A percentile compares a stretch with the other conserved stretches of the same genome.
phyloP scores from a whole-genome alignment of 768 basidiomycete genomes.

The Coprinopsis strossmayeri region DNA sequence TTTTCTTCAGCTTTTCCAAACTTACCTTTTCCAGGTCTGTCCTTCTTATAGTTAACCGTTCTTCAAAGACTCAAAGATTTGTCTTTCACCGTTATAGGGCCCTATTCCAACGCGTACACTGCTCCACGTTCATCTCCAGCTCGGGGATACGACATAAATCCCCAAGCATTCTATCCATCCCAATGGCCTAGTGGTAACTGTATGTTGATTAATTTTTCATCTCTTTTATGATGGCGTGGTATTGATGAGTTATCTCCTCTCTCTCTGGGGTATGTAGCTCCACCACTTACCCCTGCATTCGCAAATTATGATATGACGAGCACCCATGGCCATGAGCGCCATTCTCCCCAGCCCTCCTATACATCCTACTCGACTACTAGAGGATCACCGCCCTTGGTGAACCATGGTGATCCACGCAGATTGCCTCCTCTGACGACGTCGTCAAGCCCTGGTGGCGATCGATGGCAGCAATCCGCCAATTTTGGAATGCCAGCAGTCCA shows the following conservation, averaged over 20 bases:
- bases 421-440: slow-evolving; percentile 50
- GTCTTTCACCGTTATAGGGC: slow-evolving; percentile 50
- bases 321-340: slow-evolving; percentile 44
- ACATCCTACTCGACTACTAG: slow-evolving; percentile 36
- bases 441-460: slow-evolving; percentile 38
- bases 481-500: slow-evolving; percentile 25
- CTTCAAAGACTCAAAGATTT: slow-evolving; percentile 51
- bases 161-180: slow-evolving; percentile 37
- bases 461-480: slow-evolving; percentile 38
- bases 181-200: slow-evolving; percentile 35
- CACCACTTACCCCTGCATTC: slow-evolving; percentile 40
- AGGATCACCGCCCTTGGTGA: slow-evolving; percentile 41
- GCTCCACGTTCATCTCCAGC: slow-evolving; percentile 61
- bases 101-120: slow-evolving; percentile 55
- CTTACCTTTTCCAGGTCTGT: slow-evolving; percentile 89
- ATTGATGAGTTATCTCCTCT: slow-evolving; percentile 26
- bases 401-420: slow-evolving; percentile 48
- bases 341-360: slow-evolving; percentile 39
- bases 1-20: slow-evolving; percentile 79
- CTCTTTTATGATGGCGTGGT: slow-evolving; percentile 16
- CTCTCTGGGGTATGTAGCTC: slow-evolving; percentile 27
- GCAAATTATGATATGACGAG: slow-evolving; percentile 43
- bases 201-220: slow-evolving; percentile 23
- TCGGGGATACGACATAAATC: slow-evolving; percentile 48
- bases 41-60: slow-evolving; percentile 43